phyloP scores from a whole-genome alignment of 148 eudicot genomes.

The Fagopyrum esculentum region DNA sequence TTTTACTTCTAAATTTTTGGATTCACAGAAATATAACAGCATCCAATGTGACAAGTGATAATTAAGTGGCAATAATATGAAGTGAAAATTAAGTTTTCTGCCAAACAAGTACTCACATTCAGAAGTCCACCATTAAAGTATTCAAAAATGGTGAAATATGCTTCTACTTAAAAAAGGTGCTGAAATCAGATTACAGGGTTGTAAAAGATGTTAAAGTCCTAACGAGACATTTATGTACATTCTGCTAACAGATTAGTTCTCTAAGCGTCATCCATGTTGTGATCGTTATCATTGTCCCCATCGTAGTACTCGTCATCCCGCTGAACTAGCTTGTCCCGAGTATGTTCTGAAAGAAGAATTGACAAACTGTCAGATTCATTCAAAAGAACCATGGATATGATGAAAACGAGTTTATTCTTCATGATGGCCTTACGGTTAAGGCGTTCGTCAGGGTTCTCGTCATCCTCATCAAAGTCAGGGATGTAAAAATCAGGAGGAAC shows the following conservation, averaged over 20 bases:
- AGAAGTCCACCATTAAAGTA: neutral
- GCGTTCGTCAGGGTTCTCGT: slow-evolving; percentile 85
- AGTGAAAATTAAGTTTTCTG: neutral
- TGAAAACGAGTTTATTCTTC: neutral
- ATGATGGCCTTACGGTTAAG: slow-evolving; percentile 49
- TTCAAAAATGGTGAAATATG: neutral
- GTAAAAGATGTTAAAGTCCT: neutral
- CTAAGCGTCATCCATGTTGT: slow-evolving; percentile 41
- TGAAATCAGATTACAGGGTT: neutral
- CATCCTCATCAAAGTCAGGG: slow-evolving; percentile 94
- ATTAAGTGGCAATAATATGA: neutral
- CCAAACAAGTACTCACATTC: neutral
- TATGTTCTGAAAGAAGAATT: slow-evolving; percentile 44
- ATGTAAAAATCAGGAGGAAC: slow-evolving; percentile 97
- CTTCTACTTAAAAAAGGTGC: neutral
- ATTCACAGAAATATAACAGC: neutral
- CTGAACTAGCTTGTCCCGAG: slow-evolving; percentile 70
- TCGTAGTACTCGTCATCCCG: slow-evolving; percentile 91
- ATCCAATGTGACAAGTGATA: neutral
- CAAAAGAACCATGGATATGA: neutral
- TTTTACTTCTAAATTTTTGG: neutral
- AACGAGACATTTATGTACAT: neutral
- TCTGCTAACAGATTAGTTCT: neutral
- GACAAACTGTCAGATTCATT: neutral
- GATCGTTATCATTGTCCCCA: slow-evolving; percentile 87